These are phyloP conservation scores for Phaeoacremonium minimum DNA, from an alignment of 2,329 filamentous ascomycete species.

Conservation along the genomic window DNA sequence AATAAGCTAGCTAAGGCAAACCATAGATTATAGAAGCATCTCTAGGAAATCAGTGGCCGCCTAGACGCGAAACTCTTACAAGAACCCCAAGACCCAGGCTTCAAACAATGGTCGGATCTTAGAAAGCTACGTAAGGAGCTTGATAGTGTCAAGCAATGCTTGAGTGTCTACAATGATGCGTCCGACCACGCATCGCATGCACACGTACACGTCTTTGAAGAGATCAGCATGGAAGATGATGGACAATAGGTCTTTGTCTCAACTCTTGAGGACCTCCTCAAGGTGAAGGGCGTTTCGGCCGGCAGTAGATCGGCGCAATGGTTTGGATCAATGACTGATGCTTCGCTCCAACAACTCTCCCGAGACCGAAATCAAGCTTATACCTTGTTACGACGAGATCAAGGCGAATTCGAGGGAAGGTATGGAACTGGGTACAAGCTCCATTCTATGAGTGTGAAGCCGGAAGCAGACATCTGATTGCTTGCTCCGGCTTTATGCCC, in stretches of 20 bases:
- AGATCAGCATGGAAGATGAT: background rate
- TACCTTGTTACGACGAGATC: too few relatives aligned
- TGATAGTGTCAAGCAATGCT: background rate
- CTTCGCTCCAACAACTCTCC: background rate
- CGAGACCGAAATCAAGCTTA: too few relatives aligned
- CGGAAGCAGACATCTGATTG: too few relatives aligned
- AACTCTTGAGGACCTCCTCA: background rate
- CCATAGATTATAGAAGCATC: background rate
- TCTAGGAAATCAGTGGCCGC: background rate
- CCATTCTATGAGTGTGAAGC: too few relatives aligned
- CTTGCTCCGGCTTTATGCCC: too few relatives aligned
- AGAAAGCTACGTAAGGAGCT: background rate
- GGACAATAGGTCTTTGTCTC: background rate
- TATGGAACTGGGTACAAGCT: too few relatives aligned
- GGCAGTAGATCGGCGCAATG: background rate
- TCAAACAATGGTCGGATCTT: background rate
- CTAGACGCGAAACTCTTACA: background rate
- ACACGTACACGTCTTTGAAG: background rate
- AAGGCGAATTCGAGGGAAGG: too few relatives aligned
- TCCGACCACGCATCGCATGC: background rate
- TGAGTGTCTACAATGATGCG: background rate
- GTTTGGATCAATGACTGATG: background rate
- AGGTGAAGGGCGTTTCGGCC: background rate
- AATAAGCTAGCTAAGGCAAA: background rate
- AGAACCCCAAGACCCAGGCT: background rate